Conservation (phyloP, 2,329 filamentous ascomycete species). For the Phaeosphaeria sp. region DNA sequence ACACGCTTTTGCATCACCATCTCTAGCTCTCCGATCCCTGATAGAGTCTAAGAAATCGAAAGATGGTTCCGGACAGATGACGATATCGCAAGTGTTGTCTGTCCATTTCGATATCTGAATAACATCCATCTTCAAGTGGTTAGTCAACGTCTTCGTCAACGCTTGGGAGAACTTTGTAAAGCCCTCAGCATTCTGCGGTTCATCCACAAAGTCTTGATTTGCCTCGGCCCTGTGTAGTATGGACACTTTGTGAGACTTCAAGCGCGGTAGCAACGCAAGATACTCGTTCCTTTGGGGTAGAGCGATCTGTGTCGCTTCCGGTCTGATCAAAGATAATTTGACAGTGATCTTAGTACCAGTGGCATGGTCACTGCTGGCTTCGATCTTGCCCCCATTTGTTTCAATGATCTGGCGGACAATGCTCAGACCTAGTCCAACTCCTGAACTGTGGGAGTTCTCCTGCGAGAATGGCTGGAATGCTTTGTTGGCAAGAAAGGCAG, state of each 20-base stretch:
- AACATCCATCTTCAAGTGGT: constrained; percentile 35
- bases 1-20: constrained; percentile 16
- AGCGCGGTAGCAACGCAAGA: constrained; percentile 20
- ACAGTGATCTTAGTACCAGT: constrained; percentile 26
- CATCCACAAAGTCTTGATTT: neutral
- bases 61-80: constrained; percentile 42
- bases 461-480: constrained; percentile 48
- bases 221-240: constrained; percentile 28
- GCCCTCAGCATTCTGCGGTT: constrained; percentile 13
- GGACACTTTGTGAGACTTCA: constrained; percentile 31
- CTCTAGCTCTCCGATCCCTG: constrained; percentile 13
- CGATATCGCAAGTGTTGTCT: constrained; percentile 31
- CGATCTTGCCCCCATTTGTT: constrained; percentile 36
- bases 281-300: constrained; percentile 16
- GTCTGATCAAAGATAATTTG: constrained; percentile 22
- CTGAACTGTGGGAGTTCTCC: constrained; percentile 33
- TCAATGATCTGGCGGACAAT: constrained; percentile 41
- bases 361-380: constrained; percentile 29
- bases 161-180: constrained; percentile 28
- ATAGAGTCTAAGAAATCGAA: constrained; percentile 40
- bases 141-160: constrained; percentile 26
- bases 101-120: constrained; percentile 32
- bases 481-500: constrained; percentile 38
- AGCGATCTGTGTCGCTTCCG: constrained; percentile 2
- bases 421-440: constrained; percentile 38